phyloP scores from a whole-genome alignment of 148 eudicot genomes.

The Dysphania ambrosioides region DNA sequence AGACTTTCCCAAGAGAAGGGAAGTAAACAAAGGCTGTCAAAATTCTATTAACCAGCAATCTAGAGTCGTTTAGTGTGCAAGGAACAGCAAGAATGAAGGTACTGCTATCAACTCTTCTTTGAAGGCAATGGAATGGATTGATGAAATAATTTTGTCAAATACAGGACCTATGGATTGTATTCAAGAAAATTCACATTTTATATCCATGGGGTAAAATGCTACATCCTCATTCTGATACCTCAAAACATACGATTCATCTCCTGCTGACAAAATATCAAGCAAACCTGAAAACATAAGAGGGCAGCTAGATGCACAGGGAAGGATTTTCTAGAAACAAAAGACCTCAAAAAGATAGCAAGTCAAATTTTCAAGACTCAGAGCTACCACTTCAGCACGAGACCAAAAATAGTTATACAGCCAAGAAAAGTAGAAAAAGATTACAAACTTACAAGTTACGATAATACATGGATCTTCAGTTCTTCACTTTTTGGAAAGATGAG shows the following conservation, averaged over 20 bases:
- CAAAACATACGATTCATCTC: slow-evolving; percentile 4
- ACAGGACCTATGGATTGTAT: slow-evolving; percentile 1
- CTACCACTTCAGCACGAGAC: neutral
- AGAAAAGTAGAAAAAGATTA: neutral
- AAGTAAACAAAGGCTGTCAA: neutral
- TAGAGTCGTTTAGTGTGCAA: neutral
- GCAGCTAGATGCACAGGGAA: neutral
- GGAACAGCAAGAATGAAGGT: slow-evolving; percentile 1
- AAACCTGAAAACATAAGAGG: neutral
- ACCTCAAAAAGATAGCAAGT: neutral
- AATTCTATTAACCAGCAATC: slow-evolving; percentile 1
- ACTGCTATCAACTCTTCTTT: neutral
- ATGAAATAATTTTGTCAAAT: neutral
- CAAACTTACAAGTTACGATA: slow-evolving; percentile 23
- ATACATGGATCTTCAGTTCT: slow-evolving; percentile 15
- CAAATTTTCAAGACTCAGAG: no score
- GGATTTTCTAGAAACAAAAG: neutral
- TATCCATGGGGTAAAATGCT: neutral
- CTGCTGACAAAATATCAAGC: slow-evolving; percentile 8
- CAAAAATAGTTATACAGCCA: neutral
- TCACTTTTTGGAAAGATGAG: slow-evolving; percentile 58
- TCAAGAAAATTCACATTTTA: slow-evolving; percentile 12
- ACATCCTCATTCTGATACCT: neutral
- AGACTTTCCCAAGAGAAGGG: neutral
- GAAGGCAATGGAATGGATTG: neutral